A percentile compares a stretch with the other conserved stretches of the same genome.
These are phyloP conservation scores for Pichia sp. DNA, from an alignment of 1,139 yeast species.

Conservation along the genomic window DNA sequence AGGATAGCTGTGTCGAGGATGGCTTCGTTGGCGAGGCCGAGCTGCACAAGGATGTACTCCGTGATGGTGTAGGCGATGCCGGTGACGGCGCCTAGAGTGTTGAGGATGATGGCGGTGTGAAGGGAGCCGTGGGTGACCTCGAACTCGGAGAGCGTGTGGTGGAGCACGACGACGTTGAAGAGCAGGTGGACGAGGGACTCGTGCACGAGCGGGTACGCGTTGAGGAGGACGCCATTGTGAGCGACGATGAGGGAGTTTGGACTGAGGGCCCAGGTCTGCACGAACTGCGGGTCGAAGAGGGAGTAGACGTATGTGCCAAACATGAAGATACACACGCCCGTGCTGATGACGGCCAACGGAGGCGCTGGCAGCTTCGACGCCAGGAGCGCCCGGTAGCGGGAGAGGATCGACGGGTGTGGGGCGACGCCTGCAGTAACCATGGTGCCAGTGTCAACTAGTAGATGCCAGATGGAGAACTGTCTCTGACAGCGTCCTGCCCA, in stretches of 20 bases:
- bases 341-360: constrained; percentile 16
- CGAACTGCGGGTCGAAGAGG: constrained; percentile 32
- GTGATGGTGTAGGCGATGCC: constrained; percentile 63
- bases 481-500: no score
- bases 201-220: constrained; percentile 76
- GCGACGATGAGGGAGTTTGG: constrained; percentile 51
- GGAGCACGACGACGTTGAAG: constrained; percentile 55
- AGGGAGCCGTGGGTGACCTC: constrained; percentile 82
- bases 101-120: constrained; percentile 77
- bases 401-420: constrained; percentile 2
- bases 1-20: constrained; percentile 53
- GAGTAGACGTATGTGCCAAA: constrained; percentile 39
- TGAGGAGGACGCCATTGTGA: constrained; percentile 57
- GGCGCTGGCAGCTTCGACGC: constrained; percentile 5
- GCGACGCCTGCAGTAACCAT: not conserved
- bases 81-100: constrained; percentile 64
- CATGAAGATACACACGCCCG: constrained; percentile 40
- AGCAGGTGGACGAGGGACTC: constrained; percentile 55
- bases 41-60: constrained; percentile 40
- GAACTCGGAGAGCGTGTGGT: constrained; percentile 61
- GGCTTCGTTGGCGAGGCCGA: not conserved
- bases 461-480: not conserved
- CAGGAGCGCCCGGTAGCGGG: not conserved
- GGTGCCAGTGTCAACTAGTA: not conserved
- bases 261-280: constrained; percentile 37